Conservation (phyloP, 2,329 filamentous ascomycete species). For the Colletotrichum liaoningense region DNA sequence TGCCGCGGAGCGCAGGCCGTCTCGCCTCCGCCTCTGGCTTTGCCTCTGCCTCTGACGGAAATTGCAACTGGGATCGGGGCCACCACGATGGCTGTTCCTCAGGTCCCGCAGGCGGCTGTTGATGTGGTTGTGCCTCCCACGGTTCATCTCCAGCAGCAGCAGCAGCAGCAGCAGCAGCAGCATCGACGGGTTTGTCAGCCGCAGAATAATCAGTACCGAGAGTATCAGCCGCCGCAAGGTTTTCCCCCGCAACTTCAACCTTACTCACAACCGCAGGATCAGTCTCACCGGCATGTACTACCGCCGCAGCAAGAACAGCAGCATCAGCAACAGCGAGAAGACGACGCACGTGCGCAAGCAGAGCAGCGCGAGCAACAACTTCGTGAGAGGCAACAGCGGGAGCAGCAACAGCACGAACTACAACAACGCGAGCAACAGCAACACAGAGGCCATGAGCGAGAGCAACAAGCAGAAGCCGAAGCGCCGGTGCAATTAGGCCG, state of each 20-base stretch:
- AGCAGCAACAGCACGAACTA: no score
- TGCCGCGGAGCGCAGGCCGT: constrained; percentile 1
- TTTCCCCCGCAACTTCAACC: background rate
- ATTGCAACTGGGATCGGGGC: background rate
- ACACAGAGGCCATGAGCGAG: background rate
- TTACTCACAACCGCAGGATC: background rate
- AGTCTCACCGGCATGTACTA: background rate
- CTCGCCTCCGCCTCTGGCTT: background rate
- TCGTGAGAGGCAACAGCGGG: no score
- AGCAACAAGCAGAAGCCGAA: background rate
- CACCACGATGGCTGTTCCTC: background rate
- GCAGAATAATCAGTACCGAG: background rate
- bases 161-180: no score
- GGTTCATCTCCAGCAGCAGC: background rate
- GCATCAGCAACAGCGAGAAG: background rate
- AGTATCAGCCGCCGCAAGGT: background rate
- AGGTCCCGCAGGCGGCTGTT: background rate
- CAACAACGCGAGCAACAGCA: no score
- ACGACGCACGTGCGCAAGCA: no score
- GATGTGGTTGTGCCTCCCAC: background rate
- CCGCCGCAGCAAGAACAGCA: background rate
- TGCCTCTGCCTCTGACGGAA: background rate
- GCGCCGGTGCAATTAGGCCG: no score
- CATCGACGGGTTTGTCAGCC: background rate
- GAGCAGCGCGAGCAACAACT: background rate